Conservation (phyloP, 2,329 filamentous ascomycete species). For the Neurospora sp. region DNA sequence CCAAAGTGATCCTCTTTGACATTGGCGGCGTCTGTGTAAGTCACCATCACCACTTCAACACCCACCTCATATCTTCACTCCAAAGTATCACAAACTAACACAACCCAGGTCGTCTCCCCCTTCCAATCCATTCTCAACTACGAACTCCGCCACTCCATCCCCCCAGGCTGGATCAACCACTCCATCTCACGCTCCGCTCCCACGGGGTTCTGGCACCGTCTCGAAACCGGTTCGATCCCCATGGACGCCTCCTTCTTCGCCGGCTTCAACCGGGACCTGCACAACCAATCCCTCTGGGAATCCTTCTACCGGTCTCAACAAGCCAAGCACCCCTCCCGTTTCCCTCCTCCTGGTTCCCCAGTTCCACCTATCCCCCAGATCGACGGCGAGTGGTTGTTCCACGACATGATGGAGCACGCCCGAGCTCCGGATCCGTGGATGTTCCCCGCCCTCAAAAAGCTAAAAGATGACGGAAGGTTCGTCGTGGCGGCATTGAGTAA, state of each 20-base stretch:
- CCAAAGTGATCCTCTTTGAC: conserved; percentile 80
- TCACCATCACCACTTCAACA: conserved; percentile 18
- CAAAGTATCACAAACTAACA: conserved; percentile 8
- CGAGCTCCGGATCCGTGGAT: conserved; percentile 72
- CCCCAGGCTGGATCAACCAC: conserved; percentile 83
- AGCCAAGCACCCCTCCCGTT: conserved; percentile 26
- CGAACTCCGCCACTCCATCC: conserved; percentile 65
- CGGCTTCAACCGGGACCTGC: conserved; percentile 66
- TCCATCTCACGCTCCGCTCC: conserved; percentile 73
- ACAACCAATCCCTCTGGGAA: conserved; percentile 56
- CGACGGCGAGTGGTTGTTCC: conserved; percentile 72
- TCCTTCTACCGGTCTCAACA: conserved; percentile 45
- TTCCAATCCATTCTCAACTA: conserved; percentile 92
- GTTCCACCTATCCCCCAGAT: conserved; percentile 59
- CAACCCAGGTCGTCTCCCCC: conserved; percentile 67
- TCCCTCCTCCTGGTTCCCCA: conserved; percentile 11
- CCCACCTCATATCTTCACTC: background rate
- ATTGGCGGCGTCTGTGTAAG: conserved; percentile 95
- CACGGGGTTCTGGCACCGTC: conserved; percentile 73
- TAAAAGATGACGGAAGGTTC: conserved; percentile 55
- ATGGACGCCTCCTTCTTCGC: conserved; percentile 67
- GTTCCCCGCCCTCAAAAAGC: conserved; percentile 65
- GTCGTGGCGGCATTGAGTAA: conserved; percentile 80
- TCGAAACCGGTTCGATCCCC: conserved; percentile 75
- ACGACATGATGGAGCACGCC: conserved; percentile 77